These are phyloP conservation scores for Phytopythium oedochilum DNA, from an alignment of 352 stramenopile species.

Conservation along the genomic window DNA sequence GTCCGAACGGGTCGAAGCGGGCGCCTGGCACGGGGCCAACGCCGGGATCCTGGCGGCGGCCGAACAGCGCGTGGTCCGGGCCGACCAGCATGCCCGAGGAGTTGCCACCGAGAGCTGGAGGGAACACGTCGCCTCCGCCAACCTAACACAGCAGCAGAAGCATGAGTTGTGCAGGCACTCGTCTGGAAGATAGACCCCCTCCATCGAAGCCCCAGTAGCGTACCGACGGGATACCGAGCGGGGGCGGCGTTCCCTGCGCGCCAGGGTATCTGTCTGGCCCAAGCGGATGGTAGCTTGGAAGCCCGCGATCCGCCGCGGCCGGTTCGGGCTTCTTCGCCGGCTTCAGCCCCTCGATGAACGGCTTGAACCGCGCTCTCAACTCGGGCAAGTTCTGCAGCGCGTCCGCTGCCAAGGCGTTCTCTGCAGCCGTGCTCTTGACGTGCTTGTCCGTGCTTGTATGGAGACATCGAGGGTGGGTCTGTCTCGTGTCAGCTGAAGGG, in stretches of 20 bases:
- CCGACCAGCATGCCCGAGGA: constrained; percentile 73
- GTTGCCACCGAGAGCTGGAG: constrained; percentile 47
- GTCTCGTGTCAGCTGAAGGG: no score
- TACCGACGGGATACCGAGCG: constrained; percentile 35
- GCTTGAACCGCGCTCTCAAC: constrained; percentile 43
- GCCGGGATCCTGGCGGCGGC: constrained; percentile 44
- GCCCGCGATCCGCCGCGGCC: constrained; percentile 3
- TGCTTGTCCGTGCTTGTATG: constrained; percentile 38
- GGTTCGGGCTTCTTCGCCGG: constrained; percentile 32
- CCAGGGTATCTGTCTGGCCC: constrained; percentile 7
- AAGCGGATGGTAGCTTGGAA: constrained; percentile 10
- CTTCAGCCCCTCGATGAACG: constrained; percentile 51
- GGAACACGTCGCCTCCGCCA: constrained; percentile 62
- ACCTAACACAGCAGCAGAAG: constrained; percentile 21
- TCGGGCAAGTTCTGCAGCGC: constrained; percentile 42
- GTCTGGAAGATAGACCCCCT: no score
- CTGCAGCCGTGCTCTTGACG: constrained; percentile 11
- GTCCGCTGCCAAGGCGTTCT: constrained; percentile 28
- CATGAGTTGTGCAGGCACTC: neutral
- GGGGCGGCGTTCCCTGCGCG: constrained; percentile 11
- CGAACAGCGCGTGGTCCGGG: constrained; percentile 71
- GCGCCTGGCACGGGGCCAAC: constrained; percentile 60
- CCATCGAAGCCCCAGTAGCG: no score
- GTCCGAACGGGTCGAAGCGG: constrained; percentile 83
- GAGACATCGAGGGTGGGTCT: no score